Percentiles rank a stretch among this genome's conserved stretches.
Evolutionary conservation across 495 filamentous ascomycete genomes (phyloP).

Genomic region (Xylaria sp.): DNA sequence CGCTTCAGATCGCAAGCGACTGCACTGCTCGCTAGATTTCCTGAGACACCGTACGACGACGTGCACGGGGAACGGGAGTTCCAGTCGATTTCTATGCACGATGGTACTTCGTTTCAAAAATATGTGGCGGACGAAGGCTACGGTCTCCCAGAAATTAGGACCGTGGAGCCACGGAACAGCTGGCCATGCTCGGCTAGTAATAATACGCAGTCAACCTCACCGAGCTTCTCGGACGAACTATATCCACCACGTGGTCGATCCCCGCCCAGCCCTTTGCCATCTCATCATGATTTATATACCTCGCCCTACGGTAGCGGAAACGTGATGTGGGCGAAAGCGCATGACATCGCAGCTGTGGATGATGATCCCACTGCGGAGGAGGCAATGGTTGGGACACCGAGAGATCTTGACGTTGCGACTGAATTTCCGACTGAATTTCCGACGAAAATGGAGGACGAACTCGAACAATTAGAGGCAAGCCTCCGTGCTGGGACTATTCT

Average conservation of each 20-base stretch:
- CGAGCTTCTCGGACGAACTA: constrained; percentile 37
- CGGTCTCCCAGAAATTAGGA: constrained; percentile 39
- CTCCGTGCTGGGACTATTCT: constrained; percentile 14
- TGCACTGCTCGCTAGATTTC: constrained; percentile 51
- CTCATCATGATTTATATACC: constrained; percentile 43
- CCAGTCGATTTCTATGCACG: constrained; percentile 43
- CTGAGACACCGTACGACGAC: constrained; percentile 40
- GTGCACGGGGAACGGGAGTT: constrained; percentile 33
- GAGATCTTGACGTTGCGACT: constrained; percentile 27
- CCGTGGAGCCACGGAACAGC: constrained; percentile 41
- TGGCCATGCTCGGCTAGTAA: constrained; percentile 43
- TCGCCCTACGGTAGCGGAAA: constrained; percentile 30
- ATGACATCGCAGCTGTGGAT: constrained; percentile 34
- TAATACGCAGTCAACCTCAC: constrained; percentile 36
- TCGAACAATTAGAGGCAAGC: constrained; percentile 31
- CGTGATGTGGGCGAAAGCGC: constrained; percentile 36
- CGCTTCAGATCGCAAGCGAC: constrained; percentile 50
- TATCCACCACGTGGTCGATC: constrained; percentile 53
- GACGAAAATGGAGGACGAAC: constrained; percentile 31
- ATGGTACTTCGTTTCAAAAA: constrained; percentile 41
- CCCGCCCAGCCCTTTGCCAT: constrained; percentile 52
- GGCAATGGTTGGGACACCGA: constrained; percentile 32
- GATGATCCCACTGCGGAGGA: constrained; percentile 29
- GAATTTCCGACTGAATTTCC: constrained; percentile 24
- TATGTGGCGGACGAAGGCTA: constrained; percentile 40